Percentiles rank a stretch among this genome's conserved stretches.
These are phyloP conservation scores for Apophysomyces sp. DNA, from an alignment of 371 early-diverging fungal species.

Conservation along the genomic window DNA sequence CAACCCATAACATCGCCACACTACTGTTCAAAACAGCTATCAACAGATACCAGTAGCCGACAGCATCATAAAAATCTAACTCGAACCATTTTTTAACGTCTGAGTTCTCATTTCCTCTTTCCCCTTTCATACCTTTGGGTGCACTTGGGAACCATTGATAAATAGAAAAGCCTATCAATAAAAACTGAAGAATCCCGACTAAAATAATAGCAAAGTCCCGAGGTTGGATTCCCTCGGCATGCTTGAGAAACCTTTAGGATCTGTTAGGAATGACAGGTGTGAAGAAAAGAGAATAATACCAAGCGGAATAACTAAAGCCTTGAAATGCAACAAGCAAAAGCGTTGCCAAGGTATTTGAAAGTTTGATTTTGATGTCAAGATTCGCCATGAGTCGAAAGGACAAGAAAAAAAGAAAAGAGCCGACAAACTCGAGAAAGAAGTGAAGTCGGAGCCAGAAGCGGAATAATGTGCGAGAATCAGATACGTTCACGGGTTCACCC, in stretches of 20 bases:
- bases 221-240: slow-evolving; percentile 33
- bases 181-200: slow-evolving; percentile 30
- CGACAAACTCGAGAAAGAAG: slow-evolving; percentile 4
- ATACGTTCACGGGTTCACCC: too few species aligned
- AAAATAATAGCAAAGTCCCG: slow-evolving; percentile 38
- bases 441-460: too few species aligned
- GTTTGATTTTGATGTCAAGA: slow-evolving; percentile 39
- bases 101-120: neutral
- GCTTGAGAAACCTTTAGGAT: slow-evolving; percentile 31
- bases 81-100: neutral
- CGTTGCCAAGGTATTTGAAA: slow-evolving; percentile 43
- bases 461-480: too few species aligned
- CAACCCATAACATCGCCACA: slow-evolving; percentile 37
- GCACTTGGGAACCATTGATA: slow-evolving; percentile 48
- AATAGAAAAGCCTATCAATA: slow-evolving; percentile 45
- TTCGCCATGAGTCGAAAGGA: slow-evolving; percentile 27
- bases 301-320: slow-evolving; percentile 35
- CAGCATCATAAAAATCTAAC: slow-evolving; percentile 39
- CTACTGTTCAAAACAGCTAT: slow-evolving; percentile 34
- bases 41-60: slow-evolving; percentile 46
- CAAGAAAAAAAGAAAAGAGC: slow-evolving; percentile 5
- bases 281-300: slow-evolving; percentile 9
- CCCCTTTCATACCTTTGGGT: slow-evolving; percentile 35
- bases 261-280: neutral
- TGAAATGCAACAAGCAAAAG: slow-evolving; percentile 34